Conservation (phyloP, 1,284 basidiomycete genomes). For the Singerocomus rubriflavus region DNA sequence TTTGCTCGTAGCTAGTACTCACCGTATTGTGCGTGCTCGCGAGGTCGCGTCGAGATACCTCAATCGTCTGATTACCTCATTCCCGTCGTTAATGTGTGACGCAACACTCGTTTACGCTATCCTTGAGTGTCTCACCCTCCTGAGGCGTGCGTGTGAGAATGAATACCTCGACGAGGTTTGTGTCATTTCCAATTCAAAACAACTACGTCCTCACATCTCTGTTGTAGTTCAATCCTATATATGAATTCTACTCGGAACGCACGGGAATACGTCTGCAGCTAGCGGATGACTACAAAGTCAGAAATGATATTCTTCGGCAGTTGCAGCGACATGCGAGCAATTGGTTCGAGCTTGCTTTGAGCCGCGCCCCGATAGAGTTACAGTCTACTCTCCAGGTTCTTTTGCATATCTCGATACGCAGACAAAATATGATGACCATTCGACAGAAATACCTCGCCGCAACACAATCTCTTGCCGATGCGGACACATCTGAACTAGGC, state of each 20-base stretch:
- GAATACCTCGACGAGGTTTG: conserved; percentile 89
- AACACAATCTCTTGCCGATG: conserved; percentile 62
- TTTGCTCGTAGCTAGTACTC: conserved; percentile 80
- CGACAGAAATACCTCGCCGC: conserved; percentile 78
- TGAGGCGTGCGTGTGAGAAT: conserved; percentile 87
- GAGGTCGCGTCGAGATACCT: conserved; percentile 82
- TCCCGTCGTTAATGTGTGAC: conserved; percentile 94
- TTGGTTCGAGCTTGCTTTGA: conserved; percentile 87
- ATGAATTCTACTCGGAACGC: conserved; percentile 80
- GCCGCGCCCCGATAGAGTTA: conserved; percentile 87
- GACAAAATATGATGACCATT: neutral
- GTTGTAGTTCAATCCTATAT: conserved; percentile 80
- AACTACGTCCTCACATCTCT: conserved; percentile 5
- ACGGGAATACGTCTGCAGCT: conserved; percentile 76
- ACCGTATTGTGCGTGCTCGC: conserved; percentile 79
- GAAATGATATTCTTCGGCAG: conserved; percentile 81
- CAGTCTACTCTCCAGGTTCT: conserved; percentile 86
- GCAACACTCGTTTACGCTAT: conserved; percentile 84
- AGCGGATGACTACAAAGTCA: conserved; percentile 83
- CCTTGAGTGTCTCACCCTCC: conserved; percentile 87
- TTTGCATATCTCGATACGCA: neutral
- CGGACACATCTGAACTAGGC: conserved; percentile 82
- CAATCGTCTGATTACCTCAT: conserved; percentile 85
- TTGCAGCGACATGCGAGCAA: conserved; percentile 71
- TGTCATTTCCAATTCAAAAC: conserved; percentile 2